A percentile compares a stretch with the other conserved stretches of the same genome.
Conservation (phyloP, 2,329 filamentous ascomycete species). For the Hymenotorrendiella dingleyae region DNA sequence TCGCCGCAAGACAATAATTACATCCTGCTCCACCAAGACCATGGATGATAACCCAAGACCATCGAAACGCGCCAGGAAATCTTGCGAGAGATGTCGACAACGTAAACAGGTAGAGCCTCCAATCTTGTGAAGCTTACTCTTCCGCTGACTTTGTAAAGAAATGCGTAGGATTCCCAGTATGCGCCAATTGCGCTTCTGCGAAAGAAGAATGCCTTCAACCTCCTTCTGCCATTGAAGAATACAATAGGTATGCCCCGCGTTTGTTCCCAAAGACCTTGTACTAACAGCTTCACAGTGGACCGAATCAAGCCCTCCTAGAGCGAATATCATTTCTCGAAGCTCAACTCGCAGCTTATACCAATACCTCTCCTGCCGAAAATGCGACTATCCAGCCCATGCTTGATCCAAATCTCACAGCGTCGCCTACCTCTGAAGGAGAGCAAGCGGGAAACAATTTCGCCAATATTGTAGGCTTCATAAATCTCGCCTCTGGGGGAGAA, state of each 20-base stretch:
- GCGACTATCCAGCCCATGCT: constrained; percentile 1
- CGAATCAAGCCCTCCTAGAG: constrained; percentile 22
- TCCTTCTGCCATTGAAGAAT: constrained; percentile 25
- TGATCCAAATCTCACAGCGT: constrained; percentile 5
- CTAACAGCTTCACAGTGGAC: constrained; percentile 16
- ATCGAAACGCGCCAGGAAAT: constrained; percentile 25
- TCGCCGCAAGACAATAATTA: neutral
- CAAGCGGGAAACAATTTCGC: constrained; percentile 27
- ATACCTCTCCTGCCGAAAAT: constrained; percentile 10
- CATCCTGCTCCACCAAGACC: constrained; percentile 5
- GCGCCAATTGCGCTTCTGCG: constrained; percentile 22
- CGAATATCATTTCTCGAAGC: constrained; percentile 25
- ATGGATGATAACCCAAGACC: constrained; percentile 24
- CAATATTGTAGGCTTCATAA: constrained; percentile 45
- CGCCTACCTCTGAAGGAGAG: constrained; percentile 13
- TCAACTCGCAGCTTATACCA: constrained; percentile 22
- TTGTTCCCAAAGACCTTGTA: neutral
- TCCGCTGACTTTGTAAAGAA: too few species aligned
- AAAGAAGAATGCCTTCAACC: constrained; percentile 26
- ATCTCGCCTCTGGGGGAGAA: constrained; percentile 42
- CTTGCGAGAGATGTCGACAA: constrained; percentile 22
- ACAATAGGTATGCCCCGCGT: constrained; percentile 18
- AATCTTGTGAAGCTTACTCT: too few species aligned
- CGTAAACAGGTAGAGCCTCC: too few species aligned
- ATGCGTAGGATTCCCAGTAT: constrained; percentile 25